A percentile compares a stretch with the other conserved stretches of the same genome.
Evolutionary conservation across 257 asterid genomes (phyloP).

Genomic region (Nicotiana undulata): DNA sequence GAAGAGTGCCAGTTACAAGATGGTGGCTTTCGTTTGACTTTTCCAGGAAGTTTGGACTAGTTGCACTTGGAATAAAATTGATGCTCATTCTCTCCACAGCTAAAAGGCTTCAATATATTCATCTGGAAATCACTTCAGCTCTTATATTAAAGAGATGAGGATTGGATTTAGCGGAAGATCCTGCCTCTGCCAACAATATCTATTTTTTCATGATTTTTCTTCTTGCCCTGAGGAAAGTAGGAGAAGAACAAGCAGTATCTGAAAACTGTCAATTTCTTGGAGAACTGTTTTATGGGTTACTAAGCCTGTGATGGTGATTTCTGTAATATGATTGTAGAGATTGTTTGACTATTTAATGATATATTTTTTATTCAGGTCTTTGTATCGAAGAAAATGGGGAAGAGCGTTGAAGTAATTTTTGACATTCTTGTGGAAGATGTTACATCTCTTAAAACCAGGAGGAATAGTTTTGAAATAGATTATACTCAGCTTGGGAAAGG

Average conservation of each 20-base stretch:
- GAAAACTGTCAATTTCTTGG: background rate
- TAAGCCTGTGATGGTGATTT: background rate
- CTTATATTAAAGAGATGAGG: background rate
- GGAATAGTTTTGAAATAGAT: slow-evolving; percentile 25
- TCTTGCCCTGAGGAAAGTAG: background rate
- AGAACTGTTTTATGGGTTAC: background rate
- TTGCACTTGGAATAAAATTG: background rate
- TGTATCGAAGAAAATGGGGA: slow-evolving; percentile 39
- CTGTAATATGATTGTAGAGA: background rate
- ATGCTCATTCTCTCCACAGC: background rate
- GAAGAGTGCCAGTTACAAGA: background rate
- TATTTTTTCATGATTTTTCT: background rate
- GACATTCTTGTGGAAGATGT: slow-evolving; percentile 20
- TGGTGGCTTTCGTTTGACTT: background rate
- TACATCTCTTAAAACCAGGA: slow-evolving; percentile 13
- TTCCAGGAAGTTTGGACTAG: background rate
- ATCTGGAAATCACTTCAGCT: background rate
- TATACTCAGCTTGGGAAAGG: slow-evolving; percentile 36
- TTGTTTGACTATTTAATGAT: background rate
- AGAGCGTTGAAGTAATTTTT: slow-evolving; percentile 22
- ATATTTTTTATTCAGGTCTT: slow-evolving; percentile 47
- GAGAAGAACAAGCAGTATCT: background rate
- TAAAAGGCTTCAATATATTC: background rate
- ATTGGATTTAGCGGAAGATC: background rate
- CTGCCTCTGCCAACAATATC: background rate